A percentile compares a stretch with the other conserved stretches of the same genome.
These are phyloP conservation scores for Vigna angularis DNA, from an alignment of 306 rosid genomes.

Conservation along the genomic window DNA sequence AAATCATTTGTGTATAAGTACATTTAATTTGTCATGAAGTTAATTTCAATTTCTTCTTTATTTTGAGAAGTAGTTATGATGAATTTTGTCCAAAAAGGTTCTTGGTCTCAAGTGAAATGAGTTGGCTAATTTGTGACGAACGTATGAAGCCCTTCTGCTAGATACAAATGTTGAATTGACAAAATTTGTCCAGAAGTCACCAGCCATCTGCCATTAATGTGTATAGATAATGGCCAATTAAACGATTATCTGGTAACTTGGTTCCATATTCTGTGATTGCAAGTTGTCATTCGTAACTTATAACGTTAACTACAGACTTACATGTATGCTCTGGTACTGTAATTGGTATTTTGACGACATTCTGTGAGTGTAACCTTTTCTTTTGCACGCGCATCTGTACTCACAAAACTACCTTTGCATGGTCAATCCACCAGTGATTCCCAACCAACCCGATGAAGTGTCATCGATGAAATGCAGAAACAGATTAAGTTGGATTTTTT, in stretches of 20 bases:
- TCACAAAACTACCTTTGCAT: no score
- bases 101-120: slow-evolving; percentile 28
- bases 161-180: not conserved
- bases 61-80: no score
- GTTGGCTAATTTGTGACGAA: slow-evolving; percentile 6
- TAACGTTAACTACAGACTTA: not conserved
- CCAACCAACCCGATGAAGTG: not conserved
- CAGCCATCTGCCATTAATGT: not conserved
- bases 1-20: no score
- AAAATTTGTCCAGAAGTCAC: not conserved
- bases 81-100: no score
- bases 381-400: not conserved
- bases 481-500: not conserved
- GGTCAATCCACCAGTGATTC: no score
- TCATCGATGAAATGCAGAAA: not conserved
- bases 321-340: not conserved
- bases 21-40: no score
- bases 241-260: not conserved
- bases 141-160: slow-evolving; percentile 1
- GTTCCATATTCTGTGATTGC: not conserved
- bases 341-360: not conserved
- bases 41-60: no score
- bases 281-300: not conserved
- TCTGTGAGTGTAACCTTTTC: not conserved
- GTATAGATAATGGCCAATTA: not conserved